These are phyloP conservation scores for Didymella segeticola DNA, from an alignment of 2,329 filamentous ascomycete species.

Conservation along the genomic window DNA sequence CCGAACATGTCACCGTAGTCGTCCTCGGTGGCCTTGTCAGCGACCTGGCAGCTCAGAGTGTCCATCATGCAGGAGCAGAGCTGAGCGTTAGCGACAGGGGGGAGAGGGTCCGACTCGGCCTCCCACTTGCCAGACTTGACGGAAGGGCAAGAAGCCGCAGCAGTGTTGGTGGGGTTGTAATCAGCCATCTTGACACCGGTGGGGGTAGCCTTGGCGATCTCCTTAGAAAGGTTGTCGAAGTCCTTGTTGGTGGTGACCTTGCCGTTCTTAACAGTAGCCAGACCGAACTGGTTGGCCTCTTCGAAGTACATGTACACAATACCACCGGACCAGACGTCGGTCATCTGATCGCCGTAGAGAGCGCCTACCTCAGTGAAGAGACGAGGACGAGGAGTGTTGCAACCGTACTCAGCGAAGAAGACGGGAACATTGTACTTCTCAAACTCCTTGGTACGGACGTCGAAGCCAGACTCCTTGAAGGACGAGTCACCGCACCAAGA, in stretches of 20 bases:
- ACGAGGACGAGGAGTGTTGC: slow-evolving; percentile 77
- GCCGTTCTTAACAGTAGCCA: slow-evolving; percentile 67
- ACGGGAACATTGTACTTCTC: slow-evolving; percentile 86
- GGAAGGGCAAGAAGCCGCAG: slow-evolving; percentile 73
- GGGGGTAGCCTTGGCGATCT: slow-evolving; percentile 72
- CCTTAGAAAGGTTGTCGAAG: slow-evolving; percentile 67
- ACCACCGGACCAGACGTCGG: slow-evolving; percentile 86
- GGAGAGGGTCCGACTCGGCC: slow-evolving; percentile 71
- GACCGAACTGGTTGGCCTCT: slow-evolving; percentile 87
- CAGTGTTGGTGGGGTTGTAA: slow-evolving; percentile 78
- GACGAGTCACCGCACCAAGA: slow-evolving; percentile 93
- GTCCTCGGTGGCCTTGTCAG: slow-evolving; percentile 60
- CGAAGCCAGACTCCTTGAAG: slow-evolving; percentile 79
- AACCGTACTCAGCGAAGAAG: slow-evolving; percentile 99
- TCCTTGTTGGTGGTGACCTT: slow-evolving; percentile 67
- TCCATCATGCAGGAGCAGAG: slow-evolving; percentile 88
- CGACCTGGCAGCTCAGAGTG: slow-evolving; percentile 73
- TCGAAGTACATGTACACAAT: slow-evolving; percentile 99
- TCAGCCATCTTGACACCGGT: slow-evolving; percentile 67
- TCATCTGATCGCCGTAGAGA: slow-evolving; percentile 84
- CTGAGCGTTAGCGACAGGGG: slow-evolving; percentile 77
- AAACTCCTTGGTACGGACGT: slow-evolving; percentile 85
- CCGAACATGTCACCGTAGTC: slow-evolving; percentile 74
- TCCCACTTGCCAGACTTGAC: slow-evolving; percentile 68
- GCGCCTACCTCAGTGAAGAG: slow-evolving; percentile 84